Percentiles rank a stretch among this genome's conserved stretches.
phyloP scores from a whole-genome alignment of 116 monocot genomes.

The Posidonia oceanica region DNA sequence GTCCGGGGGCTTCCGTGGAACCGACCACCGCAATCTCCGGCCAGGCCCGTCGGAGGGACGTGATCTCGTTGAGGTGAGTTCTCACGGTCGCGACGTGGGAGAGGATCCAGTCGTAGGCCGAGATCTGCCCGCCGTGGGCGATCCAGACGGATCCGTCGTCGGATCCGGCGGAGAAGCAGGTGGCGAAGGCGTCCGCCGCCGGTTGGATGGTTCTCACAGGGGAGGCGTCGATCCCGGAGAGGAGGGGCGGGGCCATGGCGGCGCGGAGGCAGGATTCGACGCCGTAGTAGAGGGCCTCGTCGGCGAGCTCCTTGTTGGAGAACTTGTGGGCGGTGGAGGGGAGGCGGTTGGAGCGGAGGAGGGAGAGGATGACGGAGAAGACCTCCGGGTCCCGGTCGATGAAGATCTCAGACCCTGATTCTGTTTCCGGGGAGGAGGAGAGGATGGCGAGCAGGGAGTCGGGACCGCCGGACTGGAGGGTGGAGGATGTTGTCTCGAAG shows the following conservation, averaged over 20 bases:
- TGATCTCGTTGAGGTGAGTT: no score
- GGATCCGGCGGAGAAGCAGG: conserved; percentile 14
- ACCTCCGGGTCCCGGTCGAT: conserved; percentile 73
- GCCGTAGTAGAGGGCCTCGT: neutral
- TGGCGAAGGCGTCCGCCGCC: conserved; percentile 30
- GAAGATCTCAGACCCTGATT: conserved; percentile 29
- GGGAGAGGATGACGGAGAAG: neutral
- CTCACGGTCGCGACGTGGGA: no score
- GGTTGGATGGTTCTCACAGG: conserved; percentile 39
- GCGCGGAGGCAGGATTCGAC: conserved; percentile 16
- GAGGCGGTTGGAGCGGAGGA: no score
- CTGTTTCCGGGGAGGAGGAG: no score
- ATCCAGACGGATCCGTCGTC: no score
- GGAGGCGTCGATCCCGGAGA: conserved; percentile 49
- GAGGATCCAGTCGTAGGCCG: no score
- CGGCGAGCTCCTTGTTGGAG: conserved; percentile 38
- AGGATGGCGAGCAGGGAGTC: no score
- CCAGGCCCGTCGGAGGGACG: no score
- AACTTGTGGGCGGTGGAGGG: conserved; percentile 19
- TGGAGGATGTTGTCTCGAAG: conserved; percentile 60
- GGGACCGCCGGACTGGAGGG: conserved; percentile 35
- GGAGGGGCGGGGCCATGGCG: conserved; percentile 48
- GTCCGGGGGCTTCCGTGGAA: conserved; percentile 27
- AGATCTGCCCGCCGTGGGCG: no score
- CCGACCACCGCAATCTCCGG: no score